These are phyloP conservation scores for Metschnikowia noctiluminum DNA, from an alignment of 805 yeast genomes.

Conservation along the genomic window DNA sequence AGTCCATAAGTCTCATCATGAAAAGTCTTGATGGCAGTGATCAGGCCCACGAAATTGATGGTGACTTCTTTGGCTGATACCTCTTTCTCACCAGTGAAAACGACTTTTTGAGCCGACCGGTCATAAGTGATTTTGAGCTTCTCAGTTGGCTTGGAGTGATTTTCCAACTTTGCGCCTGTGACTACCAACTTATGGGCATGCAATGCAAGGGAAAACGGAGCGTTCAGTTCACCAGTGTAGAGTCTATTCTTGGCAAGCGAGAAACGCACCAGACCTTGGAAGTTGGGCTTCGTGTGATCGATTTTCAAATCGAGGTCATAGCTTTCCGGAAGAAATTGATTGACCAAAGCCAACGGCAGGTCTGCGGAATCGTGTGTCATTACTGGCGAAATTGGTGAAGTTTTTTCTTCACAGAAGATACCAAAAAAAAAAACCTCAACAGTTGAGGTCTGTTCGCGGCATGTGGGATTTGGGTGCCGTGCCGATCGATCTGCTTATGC, in stretches of 20 bases:
- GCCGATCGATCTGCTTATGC: too few relatives aligned
- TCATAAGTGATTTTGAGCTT: slow-evolving; percentile 33
- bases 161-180: slow-evolving; percentile 26
- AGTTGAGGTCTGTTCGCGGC: too few relatives aligned
- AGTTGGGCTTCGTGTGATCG: slow-evolving; percentile 46
- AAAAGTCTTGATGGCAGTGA: slow-evolving; percentile 48
- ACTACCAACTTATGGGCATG: slow-evolving; percentile 43
- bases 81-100: slow-evolving; percentile 22
- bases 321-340: slow-evolving; percentile 32
- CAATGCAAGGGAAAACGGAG: slow-evolving; percentile 25
- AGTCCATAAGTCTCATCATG: slow-evolving; percentile 60
- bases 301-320: slow-evolving; percentile 39
- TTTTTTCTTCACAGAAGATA: too few relatives aligned
- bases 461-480: too few relatives aligned
- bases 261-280: slow-evolving; percentile 39
- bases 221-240: slow-evolving; percentile 7
- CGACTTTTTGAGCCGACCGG: slow-evolving; percentile 37
- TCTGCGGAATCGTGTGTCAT: slow-evolving; percentile 3
- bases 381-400: slow-evolving; percentile 3
- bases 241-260: slow-evolving; percentile 26
- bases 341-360: slow-evolving; percentile 24
- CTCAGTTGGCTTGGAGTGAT: slow-evolving; percentile 11
- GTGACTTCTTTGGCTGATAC: slow-evolving; percentile 9
- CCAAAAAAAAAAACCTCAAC: neutral
- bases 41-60: slow-evolving; percentile 49